A percentile compares a stretch with the other conserved stretches of the same genome.
Evolutionary conservation across 2,329 filamentous ascomycete genomes (phyloP).

Genomic region (Diplodia intermedia): DNA sequence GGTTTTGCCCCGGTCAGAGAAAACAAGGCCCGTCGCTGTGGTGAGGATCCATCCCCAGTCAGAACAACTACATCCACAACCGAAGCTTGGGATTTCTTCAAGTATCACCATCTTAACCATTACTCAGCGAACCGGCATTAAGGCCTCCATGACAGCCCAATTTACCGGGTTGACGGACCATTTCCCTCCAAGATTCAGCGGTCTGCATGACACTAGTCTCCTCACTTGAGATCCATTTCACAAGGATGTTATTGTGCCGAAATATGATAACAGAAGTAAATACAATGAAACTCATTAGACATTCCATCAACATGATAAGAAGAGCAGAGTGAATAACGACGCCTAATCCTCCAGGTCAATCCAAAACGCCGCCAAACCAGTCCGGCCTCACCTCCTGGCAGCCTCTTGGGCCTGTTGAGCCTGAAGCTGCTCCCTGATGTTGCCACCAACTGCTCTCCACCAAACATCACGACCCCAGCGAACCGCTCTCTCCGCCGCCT

Average conservation of each 20-base stretch:
- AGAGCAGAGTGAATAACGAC: constrained; percentile 3
- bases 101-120: background rate
- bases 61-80: background rate
- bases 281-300: constrained; percentile 21
- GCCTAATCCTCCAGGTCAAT: background rate
- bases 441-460: constrained; percentile 84
- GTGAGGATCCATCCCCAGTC: background rate
- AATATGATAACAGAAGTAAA: constrained; percentile 1
- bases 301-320: constrained; percentile 19
- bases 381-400: background rate
- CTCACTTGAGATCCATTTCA: too few species aligned
- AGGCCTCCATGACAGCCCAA: constrained; percentile 2
- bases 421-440: constrained; percentile 58
- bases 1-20: background rate
- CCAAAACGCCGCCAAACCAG: constrained; percentile 20
- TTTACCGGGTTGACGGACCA: background rate
- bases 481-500: constrained; percentile 80
- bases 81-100: too few species aligned
- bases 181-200: background rate
- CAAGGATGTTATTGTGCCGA: background rate
- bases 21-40: background rate
- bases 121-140: background rate
- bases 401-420: constrained; percentile 24
- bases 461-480: constrained; percentile 93
- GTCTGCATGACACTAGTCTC: constrained; percentile 12